Conservation (phyloP, 805 yeast genomes). For the Blastobotrys terrestris region DNA sequence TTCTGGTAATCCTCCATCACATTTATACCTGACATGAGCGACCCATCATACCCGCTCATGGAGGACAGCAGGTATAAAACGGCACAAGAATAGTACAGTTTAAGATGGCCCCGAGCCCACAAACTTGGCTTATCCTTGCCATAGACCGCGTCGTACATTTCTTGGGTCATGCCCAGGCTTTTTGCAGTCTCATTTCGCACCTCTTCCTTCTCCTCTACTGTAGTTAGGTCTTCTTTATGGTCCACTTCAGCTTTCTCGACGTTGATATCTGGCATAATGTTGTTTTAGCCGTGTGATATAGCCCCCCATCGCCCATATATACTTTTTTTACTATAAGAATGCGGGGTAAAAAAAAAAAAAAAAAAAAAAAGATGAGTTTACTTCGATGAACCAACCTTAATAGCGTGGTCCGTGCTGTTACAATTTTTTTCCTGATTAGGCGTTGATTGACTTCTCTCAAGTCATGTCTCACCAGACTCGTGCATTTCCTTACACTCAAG, state of each 20-base stretch:
- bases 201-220: not conserved
- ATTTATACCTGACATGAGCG: constrained; percentile 17
- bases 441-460: not conserved
- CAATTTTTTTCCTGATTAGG: not conserved
- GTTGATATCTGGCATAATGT: not conserved
- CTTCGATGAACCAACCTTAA: too few species aligned
- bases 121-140: not conserved
- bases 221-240: not conserved
- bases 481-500: too few species aligned
- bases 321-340: not conserved
- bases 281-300: too few species aligned
- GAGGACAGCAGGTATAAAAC: constrained; percentile 12
- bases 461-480: not conserved
- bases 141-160: constrained; percentile 6
- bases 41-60: constrained; percentile 18
- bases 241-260: not conserved
- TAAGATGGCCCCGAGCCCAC: constrained; percentile 9
- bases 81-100: constrained; percentile 10
- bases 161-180: constrained; percentile 6
- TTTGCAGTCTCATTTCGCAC: not conserved
- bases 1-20: constrained; percentile 13
- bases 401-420: not conserved
- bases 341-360: not conserved
- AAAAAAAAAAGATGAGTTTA: too few species aligned
- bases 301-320: too few species aligned